Base-by-base conservation (phyloP, 139 green algal species). In the Zygnema circumcarinatum region DNA sequence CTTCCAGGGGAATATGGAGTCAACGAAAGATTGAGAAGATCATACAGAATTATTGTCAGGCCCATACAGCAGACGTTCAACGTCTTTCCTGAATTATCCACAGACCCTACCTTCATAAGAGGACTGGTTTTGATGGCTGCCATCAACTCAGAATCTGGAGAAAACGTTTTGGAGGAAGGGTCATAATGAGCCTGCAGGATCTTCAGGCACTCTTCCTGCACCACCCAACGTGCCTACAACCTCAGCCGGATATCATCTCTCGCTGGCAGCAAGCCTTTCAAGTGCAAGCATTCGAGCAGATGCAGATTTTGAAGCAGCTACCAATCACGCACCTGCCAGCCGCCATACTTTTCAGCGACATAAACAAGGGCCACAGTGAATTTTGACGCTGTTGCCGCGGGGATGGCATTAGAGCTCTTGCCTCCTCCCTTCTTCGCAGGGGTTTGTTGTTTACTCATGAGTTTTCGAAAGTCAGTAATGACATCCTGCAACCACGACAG, bases 301-400 rank as follows among this genome's bases (percentile, higher is more conserved):
- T n/a, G n/a, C n/a, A n/a, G n/a, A n/a, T n/a, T n/a, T n/a, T n/a
- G n/a, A n/a, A n/a, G n/a, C n/a, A n/a, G n/a, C n/a, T n/a, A n/a
- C n/a, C n/a, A n/a, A n/a, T n/a, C n/a, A n/a, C n/a, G n/a, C n/a
- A 85, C 39, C 78, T 76, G 36, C 78, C 96, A 98, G 0, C 96
- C 95, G 1, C 93, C 91, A 88, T 96, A 98, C 29, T 92, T 75
- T 56, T 94, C 88, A 0, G 93, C 90, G 33, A 98, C 94, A 32
- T 94, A 95, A 0, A 98, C 38, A 3, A 94, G 86, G 1, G 81
- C 32, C 32, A 33, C 90, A 1, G 83, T 74, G 0, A 85, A 78
- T 0, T 97, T 92, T 16, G 47, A 62, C 81, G 94, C 88, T 1
- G 72, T 69, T 11, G 82, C 68, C 21, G 38, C 56, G 38, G 67